Base-by-base conservation (phyloP, 352 stramenopile species). In the Phytophthora pini region DNA sequence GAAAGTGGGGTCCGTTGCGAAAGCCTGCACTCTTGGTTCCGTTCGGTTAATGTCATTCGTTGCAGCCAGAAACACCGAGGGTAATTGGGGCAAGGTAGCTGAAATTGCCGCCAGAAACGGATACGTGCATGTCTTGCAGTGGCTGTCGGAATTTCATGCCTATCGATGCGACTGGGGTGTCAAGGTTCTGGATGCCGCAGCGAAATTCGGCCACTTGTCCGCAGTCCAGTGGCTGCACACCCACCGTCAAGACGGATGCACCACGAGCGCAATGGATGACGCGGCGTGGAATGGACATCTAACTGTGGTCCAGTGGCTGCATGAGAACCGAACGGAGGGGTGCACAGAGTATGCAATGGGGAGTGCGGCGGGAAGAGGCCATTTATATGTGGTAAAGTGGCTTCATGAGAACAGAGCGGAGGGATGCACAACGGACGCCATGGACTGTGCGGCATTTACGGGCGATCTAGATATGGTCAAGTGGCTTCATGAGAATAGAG, bases 91-190 rank as follows among this genome's bases (percentile, higher is more conserved):
- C 6, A 45, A 52, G 5, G 56, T 45, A 13, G 44, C 56, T 8
- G 38, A 51, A 10, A 39, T 15, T 27, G 39, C 57, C 38, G 57
- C 57, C 22, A 58, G 24, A 31, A 40, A 53, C 57, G 57, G 47
- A 29, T 53, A 53, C 48, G 47, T 65, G 39, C 39, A 58, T 38
- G 40, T 59, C 40, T 32, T 65, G 39, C 39, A 54, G 17, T 65
- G 57, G 57, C 40, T 65, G 8, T 58, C 48, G 40, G 57, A 58
- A 9, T 29, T 17, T 11, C 48, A 65, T 26, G 22, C 31, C 39
- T n/a, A 31, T 39, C 57, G 57, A 11, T 65, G 57, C 32, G 41
- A 20, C 17, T 20, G 17, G 17, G 17, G 17, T 20, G 17, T 20
- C 17, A 20, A 20, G 17, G 17, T 20, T 20, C 17, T 20, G 17